Evolutionary conservation across 73 alveolate genomes (phyloP).

Genomic region (Paramecium caudatum): DNA sequence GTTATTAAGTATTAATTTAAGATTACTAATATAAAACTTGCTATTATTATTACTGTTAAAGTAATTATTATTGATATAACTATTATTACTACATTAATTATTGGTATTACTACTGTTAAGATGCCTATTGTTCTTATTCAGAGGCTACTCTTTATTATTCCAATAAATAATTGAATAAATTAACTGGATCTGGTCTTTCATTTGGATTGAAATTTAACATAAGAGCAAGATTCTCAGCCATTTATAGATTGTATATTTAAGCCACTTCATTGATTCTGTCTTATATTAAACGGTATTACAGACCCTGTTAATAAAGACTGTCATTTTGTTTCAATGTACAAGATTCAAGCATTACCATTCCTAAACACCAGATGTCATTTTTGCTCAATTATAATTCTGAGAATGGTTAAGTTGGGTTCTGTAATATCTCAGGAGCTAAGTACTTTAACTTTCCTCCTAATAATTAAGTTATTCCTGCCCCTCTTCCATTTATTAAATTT

Average conservation of each 20-base stretch:
- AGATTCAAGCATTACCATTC: constrained; percentile 59
- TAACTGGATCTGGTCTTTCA: constrained; percentile 63
- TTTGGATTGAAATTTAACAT: constrained; percentile 61
- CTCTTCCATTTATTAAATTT: constrained; percentile 68
- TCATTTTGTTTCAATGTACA: constrained; percentile 23
- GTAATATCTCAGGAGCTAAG: constrained; percentile 10
- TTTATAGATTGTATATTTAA: constrained; percentile 14
- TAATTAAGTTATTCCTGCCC: not conserved
- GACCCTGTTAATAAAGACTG: not conserved
- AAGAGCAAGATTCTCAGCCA: constrained; percentile 57
- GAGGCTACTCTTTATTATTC: constrained; percentile 39
- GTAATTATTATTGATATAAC: not conserved
- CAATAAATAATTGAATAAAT: constrained; percentile 47
- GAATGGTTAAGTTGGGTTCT: constrained; percentile 17
- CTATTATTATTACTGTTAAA: not conserved
- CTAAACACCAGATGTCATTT: constrained; percentile 57
- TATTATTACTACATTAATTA: constrained; percentile 9
- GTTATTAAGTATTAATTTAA: not conserved
- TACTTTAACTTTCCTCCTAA: constrained; percentile 15
- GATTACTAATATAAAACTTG: not conserved
- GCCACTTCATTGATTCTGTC: constrained; percentile 68
- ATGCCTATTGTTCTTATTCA: constrained; percentile 28
- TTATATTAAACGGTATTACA: not conserved
- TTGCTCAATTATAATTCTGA: constrained; percentile 4
- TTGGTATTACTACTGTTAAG: not conserved